Percentiles rank a stretch among this genome's conserved stretches.
These are phyloP conservation scores for Fusarium tjaetaba DNA, from an alignment of 2,329 filamentous ascomycete genomes.

Conservation along the genomic window DNA sequence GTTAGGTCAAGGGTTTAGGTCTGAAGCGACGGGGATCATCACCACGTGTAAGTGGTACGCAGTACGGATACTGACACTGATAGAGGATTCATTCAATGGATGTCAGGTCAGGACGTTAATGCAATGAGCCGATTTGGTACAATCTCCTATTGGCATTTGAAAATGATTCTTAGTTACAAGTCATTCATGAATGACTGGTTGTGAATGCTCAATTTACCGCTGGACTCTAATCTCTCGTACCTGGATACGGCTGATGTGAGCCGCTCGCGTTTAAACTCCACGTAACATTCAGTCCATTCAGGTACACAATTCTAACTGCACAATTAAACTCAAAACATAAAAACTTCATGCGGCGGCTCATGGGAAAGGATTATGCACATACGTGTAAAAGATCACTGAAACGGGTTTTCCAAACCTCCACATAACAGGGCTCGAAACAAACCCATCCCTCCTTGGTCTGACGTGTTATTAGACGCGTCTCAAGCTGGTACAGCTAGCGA, in stretches of 20 bases:
- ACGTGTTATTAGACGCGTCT: conserved; percentile 24
- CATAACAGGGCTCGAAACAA: conserved; percentile 26
- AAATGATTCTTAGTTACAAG: neutral
- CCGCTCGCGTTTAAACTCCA: conserved; percentile 24
- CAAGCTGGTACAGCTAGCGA: conserved; percentile 21
- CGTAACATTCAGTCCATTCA: neutral
- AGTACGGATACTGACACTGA: neutral
- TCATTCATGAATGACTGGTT: conserved; percentile 4
- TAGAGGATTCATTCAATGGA: neutral
- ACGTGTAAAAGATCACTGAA: conserved; percentile 11
- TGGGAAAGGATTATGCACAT: neutral
- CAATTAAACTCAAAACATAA: conserved; percentile 25
- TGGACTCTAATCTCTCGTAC: neutral
- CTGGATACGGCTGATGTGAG: conserved; percentile 22
- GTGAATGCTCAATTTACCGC: neutral
- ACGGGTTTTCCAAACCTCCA: conserved; percentile 15
- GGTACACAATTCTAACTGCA: neutral
- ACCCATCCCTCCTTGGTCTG: conserved; percentile 7
- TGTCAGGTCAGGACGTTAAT: neutral
- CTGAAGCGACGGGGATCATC: conserved; percentile 15
- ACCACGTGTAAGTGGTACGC: conserved; percentile 34
- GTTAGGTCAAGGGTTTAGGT: conserved; percentile 31
- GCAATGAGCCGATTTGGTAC: neutral
- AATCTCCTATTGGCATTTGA: neutral
- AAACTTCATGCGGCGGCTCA: neutral